A percentile compares a stretch with the other conserved stretches of the same genome.
These are phyloP conservation scores for Pseudocercospora macadamiae DNA, from an alignment of 2,329 filamentous ascomycete genomes.

Conservation along the genomic window DNA sequence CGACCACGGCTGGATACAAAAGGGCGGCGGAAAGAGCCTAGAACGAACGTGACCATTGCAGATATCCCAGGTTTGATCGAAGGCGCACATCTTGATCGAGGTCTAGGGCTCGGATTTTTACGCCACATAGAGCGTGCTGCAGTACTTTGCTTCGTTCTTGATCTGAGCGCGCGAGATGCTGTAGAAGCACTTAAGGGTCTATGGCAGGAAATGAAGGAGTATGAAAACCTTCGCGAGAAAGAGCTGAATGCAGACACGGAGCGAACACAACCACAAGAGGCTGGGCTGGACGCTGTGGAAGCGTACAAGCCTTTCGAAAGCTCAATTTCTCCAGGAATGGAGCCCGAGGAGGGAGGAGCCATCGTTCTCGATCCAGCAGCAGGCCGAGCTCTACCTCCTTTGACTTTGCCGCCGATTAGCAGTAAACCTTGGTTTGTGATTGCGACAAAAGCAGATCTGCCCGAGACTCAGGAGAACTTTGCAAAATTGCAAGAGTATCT, in stretches of 20 bases:
- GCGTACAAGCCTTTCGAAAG: conserved; percentile 48
- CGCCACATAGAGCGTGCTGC: conserved; percentile 92
- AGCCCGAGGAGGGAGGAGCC: conserved; percentile 27
- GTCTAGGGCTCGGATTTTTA: conserved; percentile 87
- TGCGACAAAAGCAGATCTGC: conserved; percentile 87
- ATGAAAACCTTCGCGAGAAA: conserved; percentile 77
- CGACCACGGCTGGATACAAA: conserved; percentile 61
- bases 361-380: conserved; percentile 30
- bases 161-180: conserved; percentile 78
- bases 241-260: conserved; percentile 68
- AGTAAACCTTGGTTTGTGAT: conserved; percentile 96
- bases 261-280: conserved; percentile 51
- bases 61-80: conserved; percentile 95
- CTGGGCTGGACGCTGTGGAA: conserved; percentile 44
- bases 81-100: conserved; percentile 88
- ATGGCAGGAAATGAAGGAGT: conserved; percentile 89
- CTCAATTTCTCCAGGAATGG: conserved; percentile 39
- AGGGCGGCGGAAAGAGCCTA: conserved; percentile 54
- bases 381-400: conserved; percentile 45
- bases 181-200: conserved; percentile 76
- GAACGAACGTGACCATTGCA: conserved; percentile 86
- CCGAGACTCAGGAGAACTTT: conserved; percentile 79
- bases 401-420: conserved; percentile 72
- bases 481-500: conserved; percentile 70
- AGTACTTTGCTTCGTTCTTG: conserved; percentile 90